phyloP scores from a whole-genome alignment of 2,329 filamentous ascomycete genomes.

The Trichophyton benhamiae region DNA sequence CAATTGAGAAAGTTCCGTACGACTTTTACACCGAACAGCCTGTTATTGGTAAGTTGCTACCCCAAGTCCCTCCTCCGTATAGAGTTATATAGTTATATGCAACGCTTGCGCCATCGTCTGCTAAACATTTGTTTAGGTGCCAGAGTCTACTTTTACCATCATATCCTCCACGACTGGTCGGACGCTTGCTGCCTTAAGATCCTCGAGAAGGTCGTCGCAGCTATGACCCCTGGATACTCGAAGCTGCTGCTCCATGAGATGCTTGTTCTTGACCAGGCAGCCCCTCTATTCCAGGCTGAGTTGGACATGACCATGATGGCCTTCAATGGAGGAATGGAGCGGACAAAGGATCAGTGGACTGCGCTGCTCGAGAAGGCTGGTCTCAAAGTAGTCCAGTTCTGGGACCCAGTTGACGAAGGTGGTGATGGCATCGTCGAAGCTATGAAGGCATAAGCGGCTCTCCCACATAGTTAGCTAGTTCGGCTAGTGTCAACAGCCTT shows the following conservation, averaged over 20 bases:
- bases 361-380: slow-evolving; percentile 21
- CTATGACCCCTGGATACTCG: slow-evolving; percentile 23
- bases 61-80: not conserved
- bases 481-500: no score
- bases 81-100: not conserved
- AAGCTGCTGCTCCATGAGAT: slow-evolving; percentile 33
- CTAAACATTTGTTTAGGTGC: slow-evolving; percentile 18
- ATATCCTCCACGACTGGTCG: slow-evolving; percentile 29
- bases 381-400: slow-evolving; percentile 24
- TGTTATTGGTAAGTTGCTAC: slow-evolving; percentile 26
- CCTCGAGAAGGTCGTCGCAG: slow-evolving; percentile 17
- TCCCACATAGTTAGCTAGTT: no score
- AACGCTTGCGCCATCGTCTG: not conserved
- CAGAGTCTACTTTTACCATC: slow-evolving; percentile 27
- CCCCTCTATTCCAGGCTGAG: slow-evolving; percentile 16
- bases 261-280: slow-evolving; percentile 25
- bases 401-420: slow-evolving; percentile 12
- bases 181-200: slow-evolving; percentile 24
- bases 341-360: slow-evolving; percentile 27
- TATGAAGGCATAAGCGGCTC: not conserved
- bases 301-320: slow-evolving; percentile 32
- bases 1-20: slow-evolving; percentile 27
- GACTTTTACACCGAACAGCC: slow-evolving; percentile 39
- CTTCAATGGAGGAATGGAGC: slow-evolving; percentile 22
- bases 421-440: slow-evolving; percentile 9